Conservation (phyloP, 78 protist genomes). For the Tieghemostelium lacteum region DNA sequence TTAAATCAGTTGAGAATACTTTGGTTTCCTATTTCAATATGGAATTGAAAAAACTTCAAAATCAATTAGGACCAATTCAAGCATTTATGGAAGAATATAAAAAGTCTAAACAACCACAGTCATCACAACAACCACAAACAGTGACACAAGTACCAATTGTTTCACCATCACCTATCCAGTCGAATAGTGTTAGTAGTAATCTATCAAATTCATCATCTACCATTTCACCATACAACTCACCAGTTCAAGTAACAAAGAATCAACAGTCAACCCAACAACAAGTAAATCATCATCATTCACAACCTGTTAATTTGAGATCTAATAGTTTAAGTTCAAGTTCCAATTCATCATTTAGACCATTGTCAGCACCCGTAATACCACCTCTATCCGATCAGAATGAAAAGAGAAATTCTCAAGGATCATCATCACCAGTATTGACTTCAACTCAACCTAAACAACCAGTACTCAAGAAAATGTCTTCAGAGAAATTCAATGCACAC, state of each 20-base stretch:
- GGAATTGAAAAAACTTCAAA: conserved; percentile 19
- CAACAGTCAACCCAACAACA: no score
- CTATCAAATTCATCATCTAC: no score
- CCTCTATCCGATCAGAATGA: no score
- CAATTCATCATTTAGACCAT: neutral
- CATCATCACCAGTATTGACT: no score
- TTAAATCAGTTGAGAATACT: conserved; percentile 2
- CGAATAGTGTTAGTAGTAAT: no score
- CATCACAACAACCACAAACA: conserved; percentile 13
- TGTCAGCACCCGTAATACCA: neutral
- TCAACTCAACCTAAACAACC: no score
- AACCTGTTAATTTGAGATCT: neutral
- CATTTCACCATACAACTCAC: neutral
- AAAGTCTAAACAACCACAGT: neutral
- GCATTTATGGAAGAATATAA: conserved; percentile 31
- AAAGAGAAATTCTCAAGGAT: no score
- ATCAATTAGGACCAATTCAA: conserved; percentile 11
- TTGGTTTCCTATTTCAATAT: neutral
- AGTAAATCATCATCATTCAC: neutral
- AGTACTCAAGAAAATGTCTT: no score
- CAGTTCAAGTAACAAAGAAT: no score
- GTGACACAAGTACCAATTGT: neutral
- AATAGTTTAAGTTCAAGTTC: neutral
- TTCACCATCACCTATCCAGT: neutral
- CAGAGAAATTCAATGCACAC: no score